Evolutionary conservation across 345 rosid species (phyloP).

Genomic region (Populus alba): DNA sequence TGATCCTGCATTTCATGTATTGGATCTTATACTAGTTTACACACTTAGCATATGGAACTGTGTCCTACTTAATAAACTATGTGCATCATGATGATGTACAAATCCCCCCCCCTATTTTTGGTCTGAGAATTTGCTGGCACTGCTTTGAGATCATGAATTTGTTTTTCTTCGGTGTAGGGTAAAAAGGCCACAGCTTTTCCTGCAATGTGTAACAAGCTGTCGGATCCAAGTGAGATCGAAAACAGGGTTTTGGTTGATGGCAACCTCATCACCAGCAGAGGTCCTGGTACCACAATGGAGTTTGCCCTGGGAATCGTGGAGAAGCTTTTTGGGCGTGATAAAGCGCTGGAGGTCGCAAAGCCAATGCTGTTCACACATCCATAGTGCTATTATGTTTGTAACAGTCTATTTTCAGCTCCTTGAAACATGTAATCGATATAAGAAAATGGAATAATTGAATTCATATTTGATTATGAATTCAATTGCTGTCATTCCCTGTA

Average conservation of each 20-base stretch:
- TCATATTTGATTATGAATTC: too few species aligned
- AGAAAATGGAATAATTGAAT: too few species aligned
- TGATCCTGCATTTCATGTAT: too few species aligned
- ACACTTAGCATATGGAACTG: too few species aligned
- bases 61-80: too few species aligned
- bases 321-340: constrained; percentile 68
- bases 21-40: too few species aligned
- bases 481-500: too few species aligned
- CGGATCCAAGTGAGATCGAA: constrained; percentile 66
- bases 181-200: constrained; percentile 93
- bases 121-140: too few species aligned
- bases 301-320: constrained; percentile 78
- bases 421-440: too few species aligned
- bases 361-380: constrained; percentile 43
- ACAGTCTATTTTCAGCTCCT: not conserved
- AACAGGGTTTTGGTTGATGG: constrained; percentile 88
- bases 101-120: not conserved
- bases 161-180: constrained; percentile 43
- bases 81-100: too few species aligned
- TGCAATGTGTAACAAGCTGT: constrained; percentile 71
- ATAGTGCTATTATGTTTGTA: constrained; percentile 14
- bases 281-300: constrained; percentile 91
- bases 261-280: constrained; percentile 84
- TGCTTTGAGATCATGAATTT: not conserved
- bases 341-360: constrained; percentile 72